Evolutionary conservation across 257 asterid species (phyloP), one percentile per base, ranked within the genome.

Genomic region (Solanum ossicruentum): DNA sequence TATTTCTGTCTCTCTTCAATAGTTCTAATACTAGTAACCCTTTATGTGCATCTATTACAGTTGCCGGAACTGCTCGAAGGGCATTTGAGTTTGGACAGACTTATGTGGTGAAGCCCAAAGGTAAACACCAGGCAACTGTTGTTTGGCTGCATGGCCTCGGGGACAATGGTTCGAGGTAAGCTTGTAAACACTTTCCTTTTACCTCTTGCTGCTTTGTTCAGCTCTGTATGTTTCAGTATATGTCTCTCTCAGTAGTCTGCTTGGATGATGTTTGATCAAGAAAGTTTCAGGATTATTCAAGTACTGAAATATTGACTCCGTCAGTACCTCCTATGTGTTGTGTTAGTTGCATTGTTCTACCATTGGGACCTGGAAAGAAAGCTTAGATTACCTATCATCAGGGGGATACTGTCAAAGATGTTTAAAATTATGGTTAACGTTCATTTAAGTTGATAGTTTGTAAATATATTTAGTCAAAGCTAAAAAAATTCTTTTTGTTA

Each of bases 131-230:
- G 89, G 95, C 98, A 65, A 93, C 98, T 47, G 85, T 95, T 88
- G 97, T 95, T 52, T 93, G 95, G 98, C 84, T 95, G 86, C 98
- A 95, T 83, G 98, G 98, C 67, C 97, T 95, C 88, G 98, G 98
- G 20, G 97, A 95, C 89, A 92, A 91, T 57, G 97, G 98, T 65
- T 89, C 90, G 56, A 91, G 98, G 98, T 94, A 91, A 87, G 57
- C 47, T 70, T 52, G 65, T 72, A 47, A 55, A 54, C 71, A 28
- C 71, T 81, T 75, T 67, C 63, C 49, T 57, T 75, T 41, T 39
- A 56, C 51, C 79, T 56, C 51, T 77, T 49, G 23, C 57, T 47
- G 65, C 15, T 10, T 23, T 58, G 80, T 32, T 54, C 18, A 39
- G 57, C 49, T 82, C 52, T 63, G 8, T 77, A 8, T 51, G 23